Evolutionary conservation across 176 grass and related monocot species (phyloP), one percentile per base, ranked within the genome.

Genomic region (Miscanthus lutarioriparius): DNA sequence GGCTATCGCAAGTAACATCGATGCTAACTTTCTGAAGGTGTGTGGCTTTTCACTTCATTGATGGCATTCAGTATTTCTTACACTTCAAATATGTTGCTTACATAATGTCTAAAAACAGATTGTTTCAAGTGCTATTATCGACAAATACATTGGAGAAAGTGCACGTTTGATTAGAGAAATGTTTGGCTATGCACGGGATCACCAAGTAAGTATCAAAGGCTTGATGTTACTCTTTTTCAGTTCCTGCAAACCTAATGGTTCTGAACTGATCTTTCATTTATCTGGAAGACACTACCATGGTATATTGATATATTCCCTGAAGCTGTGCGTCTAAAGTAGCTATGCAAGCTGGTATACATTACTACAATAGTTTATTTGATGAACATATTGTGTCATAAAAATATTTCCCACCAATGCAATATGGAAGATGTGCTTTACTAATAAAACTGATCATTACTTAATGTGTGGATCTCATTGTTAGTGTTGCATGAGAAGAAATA

Each of bases 141-240:
- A 99, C 75, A 99, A 99, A 85, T 99, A 99, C 88, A 99, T 99
- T 49, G 96, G 96, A 87, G 96, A 99, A 92, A 99, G 96, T 86
- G 96, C 96, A 84, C 90, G 96, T 58, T 92, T 99, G 67, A 99
- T 99, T 69, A 89, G 96, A 53, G 96, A 99, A 83, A 99, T 99
- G 96, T 99, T 99, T 75, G 78, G 90, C 47, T 99, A 99, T 86
- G 96, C 96, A 44, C 91, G 93, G 39, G 96, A 99, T 69, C 96
- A 99, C 67, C 93, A 99, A 92, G 96, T 99, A 88, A 96, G 77
- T 77, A 56, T 71, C 77, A 19, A 14, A 92, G 48, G 51, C 38
- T 53, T 74, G 11, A 19, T 83, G 11, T 22, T 1, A 0, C 16
- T 43, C 13, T 2, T 13, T 77, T 33, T 44, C 7, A 15, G 8